These are phyloP conservation scores for Talaromyces sp. DNA, from an alignment of 2,329 filamentous ascomycete species.

Conservation along the genomic window DNA sequence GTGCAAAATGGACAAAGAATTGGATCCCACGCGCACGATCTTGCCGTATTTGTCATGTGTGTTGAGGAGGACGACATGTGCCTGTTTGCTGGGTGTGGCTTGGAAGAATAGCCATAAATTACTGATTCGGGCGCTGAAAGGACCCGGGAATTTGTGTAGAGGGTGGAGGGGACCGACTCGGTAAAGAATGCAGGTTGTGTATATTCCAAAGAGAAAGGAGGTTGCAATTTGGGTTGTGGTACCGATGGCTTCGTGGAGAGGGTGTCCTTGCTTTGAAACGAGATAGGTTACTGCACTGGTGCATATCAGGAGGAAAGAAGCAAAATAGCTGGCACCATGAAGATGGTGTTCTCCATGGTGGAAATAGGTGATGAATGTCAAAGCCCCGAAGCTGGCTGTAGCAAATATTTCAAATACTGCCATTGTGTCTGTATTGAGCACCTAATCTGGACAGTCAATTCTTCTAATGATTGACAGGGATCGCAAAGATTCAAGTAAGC, in stretches of 20 bases:
- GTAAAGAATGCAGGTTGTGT: slow-evolving; percentile 30
- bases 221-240: not conserved
- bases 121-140: slow-evolving; percentile 31
- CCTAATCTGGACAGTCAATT: not conserved
- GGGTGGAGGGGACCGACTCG: slow-evolving; percentile 16
- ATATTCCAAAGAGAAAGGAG: slow-evolving; percentile 9
- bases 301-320: not conserved
- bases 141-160: slow-evolving; percentile 23
- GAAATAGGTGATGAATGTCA: slow-evolving; percentile 15
- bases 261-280: not conserved
- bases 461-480: not conserved
- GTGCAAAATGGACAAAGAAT: slow-evolving; percentile 35
- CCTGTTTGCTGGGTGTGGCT: slow-evolving; percentile 21
- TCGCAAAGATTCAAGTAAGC: not conserved
- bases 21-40: slow-evolving; percentile 35
- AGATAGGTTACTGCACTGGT: slow-evolving; percentile 6
- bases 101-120: slow-evolving; percentile 29
- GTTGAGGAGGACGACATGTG: slow-evolving; percentile 24
- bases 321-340: slow-evolving; percentile 13
- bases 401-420: not conserved
- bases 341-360: slow-evolving; percentile 22
- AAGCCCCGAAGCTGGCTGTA: not conserved
- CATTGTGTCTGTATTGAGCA: not conserved
- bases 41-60: slow-evolving; percentile 36
- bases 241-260: not conserved